Evolutionary conservation across 441 rosid species (phyloP).

Genomic region (Corymbia citriodora): DNA sequence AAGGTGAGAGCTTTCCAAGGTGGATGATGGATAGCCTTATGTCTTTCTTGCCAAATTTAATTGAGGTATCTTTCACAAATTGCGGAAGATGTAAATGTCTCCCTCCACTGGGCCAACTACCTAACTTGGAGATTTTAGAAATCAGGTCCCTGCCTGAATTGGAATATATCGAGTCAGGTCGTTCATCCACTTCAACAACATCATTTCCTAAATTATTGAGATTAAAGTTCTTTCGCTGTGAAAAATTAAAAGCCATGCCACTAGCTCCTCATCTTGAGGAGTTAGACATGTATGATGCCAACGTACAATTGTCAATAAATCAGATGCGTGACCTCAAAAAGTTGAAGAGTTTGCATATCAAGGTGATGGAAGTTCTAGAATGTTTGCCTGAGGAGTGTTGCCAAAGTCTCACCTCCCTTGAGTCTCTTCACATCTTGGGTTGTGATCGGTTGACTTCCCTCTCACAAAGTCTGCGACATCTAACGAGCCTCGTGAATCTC

Average conservation of each 20-base stretch:
- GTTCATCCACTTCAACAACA: fast-evolving
- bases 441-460: neutral
- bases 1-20: neutral
- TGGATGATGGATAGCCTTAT: neutral
- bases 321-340: neutral
- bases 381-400: neutral
- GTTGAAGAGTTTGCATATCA: fast-evolving
- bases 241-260: neutral
- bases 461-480: neutral
- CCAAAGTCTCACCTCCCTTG: neutral
- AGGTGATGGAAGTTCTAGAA: fast-evolving
- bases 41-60: neutral
- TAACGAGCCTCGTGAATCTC: neutral
- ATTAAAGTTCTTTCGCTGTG: fast-evolving
- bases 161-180: neutral
- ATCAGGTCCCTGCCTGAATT: fast-evolving
- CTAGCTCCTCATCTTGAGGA: neutral
- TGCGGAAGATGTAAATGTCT: neutral
- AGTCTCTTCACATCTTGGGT: fast-evolving
- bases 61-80: fast-evolving
- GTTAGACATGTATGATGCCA: fast-evolving
- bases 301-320: too few relatives aligned
- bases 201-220: neutral
- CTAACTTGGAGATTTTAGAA: fast-evolving
- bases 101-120: neutral